A percentile compares a stretch with the other conserved stretches of the same genome.
Evolutionary conservation across 495 filamentous ascomycete species (phyloP).

Genomic region (Clavariopsis aquatica): DNA sequence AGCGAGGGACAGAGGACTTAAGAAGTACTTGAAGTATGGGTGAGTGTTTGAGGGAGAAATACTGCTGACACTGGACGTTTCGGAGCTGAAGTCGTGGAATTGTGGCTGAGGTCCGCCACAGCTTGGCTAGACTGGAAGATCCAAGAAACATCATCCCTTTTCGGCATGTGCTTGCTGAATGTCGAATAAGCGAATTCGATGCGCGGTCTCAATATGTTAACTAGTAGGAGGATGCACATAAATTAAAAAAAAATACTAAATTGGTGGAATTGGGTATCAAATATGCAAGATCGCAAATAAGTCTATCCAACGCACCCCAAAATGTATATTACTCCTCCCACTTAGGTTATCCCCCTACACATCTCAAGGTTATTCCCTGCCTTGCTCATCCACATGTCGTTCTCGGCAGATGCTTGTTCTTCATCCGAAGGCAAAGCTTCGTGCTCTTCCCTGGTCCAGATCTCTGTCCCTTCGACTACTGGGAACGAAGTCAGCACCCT

Average conservation of each 20-base stretch:
- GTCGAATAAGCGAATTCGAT: no score
- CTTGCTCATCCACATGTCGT: slow-evolving; percentile 34
- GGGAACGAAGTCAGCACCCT: slow-evolving; percentile 48
- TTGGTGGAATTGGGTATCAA: not conserved
- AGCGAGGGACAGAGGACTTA: slow-evolving; percentile 1
- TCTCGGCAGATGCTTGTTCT: slow-evolving; percentile 16
- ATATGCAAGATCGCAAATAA: not conserved
- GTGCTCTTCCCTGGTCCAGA: slow-evolving; percentile 39
- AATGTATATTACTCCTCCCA: not conserved
- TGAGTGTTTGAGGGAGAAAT: slow-evolving; percentile 1
- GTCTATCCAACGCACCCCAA: not conserved
- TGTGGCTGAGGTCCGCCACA: not conserved
- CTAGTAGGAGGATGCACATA: no score
- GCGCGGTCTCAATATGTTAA: no score
- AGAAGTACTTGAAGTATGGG: not conserved
- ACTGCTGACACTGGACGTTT: not conserved
- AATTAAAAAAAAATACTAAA: not conserved
- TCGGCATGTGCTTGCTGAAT: no score
- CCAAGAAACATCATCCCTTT: no score
- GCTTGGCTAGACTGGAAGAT: not conserved
- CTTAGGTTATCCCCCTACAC: slow-evolving; percentile 10
- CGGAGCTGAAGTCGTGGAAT: slow-evolving; percentile 3
- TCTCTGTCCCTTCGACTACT: slow-evolving; percentile 41
- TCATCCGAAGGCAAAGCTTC: slow-evolving; percentile 35
- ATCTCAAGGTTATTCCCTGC: slow-evolving; percentile 28